phyloP scores from a whole-genome alignment of 108 stramenopile genomes.

The Chaetoceros muelleri region DNA sequence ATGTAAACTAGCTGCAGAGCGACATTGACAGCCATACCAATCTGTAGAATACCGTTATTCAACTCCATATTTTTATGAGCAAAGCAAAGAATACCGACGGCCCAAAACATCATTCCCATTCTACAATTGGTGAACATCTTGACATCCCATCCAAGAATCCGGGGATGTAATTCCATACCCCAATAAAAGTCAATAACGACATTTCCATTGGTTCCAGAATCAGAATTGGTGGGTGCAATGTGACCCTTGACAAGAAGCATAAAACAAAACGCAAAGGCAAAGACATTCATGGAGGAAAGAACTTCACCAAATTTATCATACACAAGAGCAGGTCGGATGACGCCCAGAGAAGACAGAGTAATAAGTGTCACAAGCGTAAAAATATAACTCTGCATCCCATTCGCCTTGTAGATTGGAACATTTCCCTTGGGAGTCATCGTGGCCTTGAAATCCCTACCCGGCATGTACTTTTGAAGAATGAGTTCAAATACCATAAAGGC shows the following conservation, averaged over 20 bases:
- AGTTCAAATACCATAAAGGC: conserved; percentile 48
- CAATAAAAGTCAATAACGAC: conserved; percentile 93
- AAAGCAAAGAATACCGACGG: conserved; percentile 46
- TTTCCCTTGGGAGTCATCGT: conserved; percentile 55
- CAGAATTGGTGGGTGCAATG: conserved; percentile 68
- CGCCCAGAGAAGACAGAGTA: conserved; percentile 16
- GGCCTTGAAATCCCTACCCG: conserved; percentile 46
- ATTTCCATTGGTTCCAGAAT: conserved; percentile 80
- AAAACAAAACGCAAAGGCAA: conserved; percentile 84
- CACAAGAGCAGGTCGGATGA: conserved; percentile 33
- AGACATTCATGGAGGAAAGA: conserved; percentile 82
- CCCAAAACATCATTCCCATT: conserved; percentile 97
- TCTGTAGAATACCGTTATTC: conserved; percentile 30
- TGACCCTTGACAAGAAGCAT: conserved; percentile 84
- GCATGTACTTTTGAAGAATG: conserved; percentile 44
- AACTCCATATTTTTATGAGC: conserved; percentile 32
- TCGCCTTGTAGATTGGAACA: conserved; percentile 66
- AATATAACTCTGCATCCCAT: conserved; percentile 50
- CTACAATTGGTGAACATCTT: conserved; percentile 98
- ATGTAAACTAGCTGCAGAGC: conserved; percentile 83
- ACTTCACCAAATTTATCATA: conserved; percentile 70
- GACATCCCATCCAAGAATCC: conserved; percentile 88
- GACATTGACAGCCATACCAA: conserved; percentile 64
- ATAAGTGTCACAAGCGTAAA: conserved; percentile 32
- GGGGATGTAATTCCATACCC: conserved; percentile 98